Evolutionary conservation across 129 eudicot genomes (phyloP).

Genomic region (Lactuca sativa): DNA sequence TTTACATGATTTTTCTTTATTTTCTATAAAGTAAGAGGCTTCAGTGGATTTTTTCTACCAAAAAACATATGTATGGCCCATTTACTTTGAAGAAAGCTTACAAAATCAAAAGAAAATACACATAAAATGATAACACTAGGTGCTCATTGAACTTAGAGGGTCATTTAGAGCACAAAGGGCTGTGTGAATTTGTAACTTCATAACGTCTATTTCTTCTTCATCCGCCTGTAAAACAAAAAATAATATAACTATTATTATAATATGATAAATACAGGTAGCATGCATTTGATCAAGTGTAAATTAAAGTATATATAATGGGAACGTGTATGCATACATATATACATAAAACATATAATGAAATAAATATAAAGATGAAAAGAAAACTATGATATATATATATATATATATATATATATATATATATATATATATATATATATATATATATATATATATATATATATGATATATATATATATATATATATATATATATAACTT

Average conservation of each 20-base stretch:
- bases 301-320: not conserved
- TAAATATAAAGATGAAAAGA: not conserved
- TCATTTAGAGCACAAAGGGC: slow-evolving; percentile 45
- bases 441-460: too few species aligned
- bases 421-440: too few species aligned
- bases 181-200: slow-evolving; percentile 44
- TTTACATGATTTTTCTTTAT: not conserved
- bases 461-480: too few species aligned
- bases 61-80: not conserved
- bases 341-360: too few species aligned
- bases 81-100: not conserved
- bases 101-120: not conserved
- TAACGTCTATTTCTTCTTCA: slow-evolving; percentile 34
- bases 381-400: too few species aligned
- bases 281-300: not conserved
- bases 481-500: too few species aligned
- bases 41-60: too few species aligned
- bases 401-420: too few species aligned
- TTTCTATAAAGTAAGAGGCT: slow-evolving; percentile 8
- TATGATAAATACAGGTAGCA: too few species aligned
- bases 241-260: not conserved
- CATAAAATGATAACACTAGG: slow-evolving; percentile 1
- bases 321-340: not conserved
- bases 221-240: slow-evolving; percentile 33
- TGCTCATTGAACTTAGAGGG: slow-evolving; percentile 44